phyloP scores from a whole-genome alignment of 331 rosid species.

The Dryas integrifolia region DNA sequence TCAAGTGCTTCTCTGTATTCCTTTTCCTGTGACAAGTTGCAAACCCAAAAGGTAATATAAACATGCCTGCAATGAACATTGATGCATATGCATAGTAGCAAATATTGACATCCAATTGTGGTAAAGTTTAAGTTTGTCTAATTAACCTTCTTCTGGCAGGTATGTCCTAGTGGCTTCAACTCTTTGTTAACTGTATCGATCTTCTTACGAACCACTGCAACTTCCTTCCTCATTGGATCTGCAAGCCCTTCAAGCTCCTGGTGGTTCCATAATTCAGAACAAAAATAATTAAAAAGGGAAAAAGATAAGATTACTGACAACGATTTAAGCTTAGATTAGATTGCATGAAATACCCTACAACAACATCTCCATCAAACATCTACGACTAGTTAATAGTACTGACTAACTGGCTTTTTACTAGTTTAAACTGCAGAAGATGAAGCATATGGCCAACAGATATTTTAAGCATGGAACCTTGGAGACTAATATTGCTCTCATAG shows the following conservation, averaged over 20 bases:
- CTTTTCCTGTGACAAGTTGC: constrained; percentile 36
- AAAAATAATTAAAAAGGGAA: not conserved
- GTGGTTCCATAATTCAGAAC: constrained; percentile 9
- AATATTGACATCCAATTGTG: not conserved
- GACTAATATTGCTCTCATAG: not conserved
- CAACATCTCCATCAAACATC: not conserved
- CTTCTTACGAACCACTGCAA: constrained; percentile 43
- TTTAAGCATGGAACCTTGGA: constrained; percentile 2
- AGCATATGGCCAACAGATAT: not conserved
- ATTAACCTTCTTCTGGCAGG: constrained; percentile 54
- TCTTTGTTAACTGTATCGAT: constrained; percentile 51
- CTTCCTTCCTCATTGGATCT: constrained; percentile 62
- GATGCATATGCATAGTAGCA: not conserved
- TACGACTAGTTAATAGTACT: not conserved
- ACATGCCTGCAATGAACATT: not conserved
- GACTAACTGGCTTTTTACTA: not conserved
- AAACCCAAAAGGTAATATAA: constrained; percentile 7
- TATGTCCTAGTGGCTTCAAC: constrained; percentile 45
- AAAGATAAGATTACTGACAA: not conserved
- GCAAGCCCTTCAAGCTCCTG: constrained; percentile 55
- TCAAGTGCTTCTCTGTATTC: constrained; percentile 58
- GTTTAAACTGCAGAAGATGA: not conserved
- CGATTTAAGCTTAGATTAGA: not conserved
- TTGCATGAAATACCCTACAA: not conserved
- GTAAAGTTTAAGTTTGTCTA: not conserved